Base-by-base conservation (phyloP, 1,284 basidiomycete genomes). In the Malassezia slooffiae region DNA sequence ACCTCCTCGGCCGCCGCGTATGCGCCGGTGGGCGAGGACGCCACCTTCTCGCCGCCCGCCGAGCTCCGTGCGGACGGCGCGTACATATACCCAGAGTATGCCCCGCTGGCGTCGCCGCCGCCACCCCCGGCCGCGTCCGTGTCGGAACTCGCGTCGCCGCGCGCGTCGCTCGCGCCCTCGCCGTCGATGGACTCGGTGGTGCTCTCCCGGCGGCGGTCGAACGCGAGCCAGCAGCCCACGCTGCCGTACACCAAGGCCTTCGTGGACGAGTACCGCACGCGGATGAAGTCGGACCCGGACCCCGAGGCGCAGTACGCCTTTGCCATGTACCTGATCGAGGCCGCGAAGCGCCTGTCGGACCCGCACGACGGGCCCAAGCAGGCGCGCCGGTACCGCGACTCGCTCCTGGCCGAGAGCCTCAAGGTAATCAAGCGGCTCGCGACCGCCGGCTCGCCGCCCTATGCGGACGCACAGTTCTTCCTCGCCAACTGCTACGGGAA, bases 381-480 rank as follows among this genome's bases (percentile, higher is more conserved):
- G 48, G 56, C 57, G 34, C 59, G 66, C 45, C 91, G 87, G 71
- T 97, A 91, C 65, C 81, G 86, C 43, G 93, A 97, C 68, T 69
- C 81, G 3, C 77, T 99, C 26, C 77, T 97, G 31, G 76, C 76
- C 39, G 93, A 99, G 71, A 82, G 84, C 13, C 74, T 99, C 58
- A 93, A 95, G 70, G 82, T 89, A 37, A 79, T 96, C 61, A 84
- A 93, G 58, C 79, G 86, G 46, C 75, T 97, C 27, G 89, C 89
- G 0, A 88, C 86, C 2, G 83, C 88, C 63, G 71, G 72, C 27
- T 72, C 73, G 48, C 70, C 72, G 12, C 81, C 87, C 1, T 93
- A 86, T 70, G 80, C 87, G 43, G 91, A 97, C 62, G 91, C 93
- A n/a, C 93, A 97, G 69, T 99, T 96, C 73, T 97, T 95, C 76